Base-by-base conservation (phyloP, 2,329 filamentous ascomycete genomes). In the Boeremia lycopersici region DNA sequence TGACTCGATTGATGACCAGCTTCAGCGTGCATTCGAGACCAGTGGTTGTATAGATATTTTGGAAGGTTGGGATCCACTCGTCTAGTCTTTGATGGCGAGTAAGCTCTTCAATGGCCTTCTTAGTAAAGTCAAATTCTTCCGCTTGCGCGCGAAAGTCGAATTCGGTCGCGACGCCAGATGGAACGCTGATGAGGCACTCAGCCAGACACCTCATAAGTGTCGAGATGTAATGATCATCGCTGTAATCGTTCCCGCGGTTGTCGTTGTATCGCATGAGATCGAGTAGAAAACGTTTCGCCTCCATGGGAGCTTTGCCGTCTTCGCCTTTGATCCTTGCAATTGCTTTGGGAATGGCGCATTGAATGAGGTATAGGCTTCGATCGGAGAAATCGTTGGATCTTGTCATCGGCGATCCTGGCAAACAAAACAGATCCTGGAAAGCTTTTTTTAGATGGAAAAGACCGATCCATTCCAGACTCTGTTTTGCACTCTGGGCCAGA, bases 191-290 rank as follows among this genome's bases (percentile, higher is more conserved):
- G 49, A 88, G 74, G 9, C 83, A 81, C 57, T 85, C 78, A 6
- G 84, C 81, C 5, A 89, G 73, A 34, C 84, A 84, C 33, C 74
- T 78, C 79, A 99, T 89, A 23, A 99, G 81, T 19, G 84, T 89
- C 7, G 91, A 87, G 48, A 99, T 86, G 70, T 97, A 99, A 67
- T 90, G 87, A 59, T 93, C 89, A 68, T 99, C 96, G 5, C 93
- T 96, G 69, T 86, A 96, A 44, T 88, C 79, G 65, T 99, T 99
- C 56, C 90, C 89, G 2, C 89, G 88, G 70, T 99, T 99, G 76
- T 99, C 93, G 70, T 99, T 99, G 78, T 92, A 93, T 43, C 90
- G 88, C 30, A 99, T 80, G 70, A 96, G 90, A 64, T 97, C 92
- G 19, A 96, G 84, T 42, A 99, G 84, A 73, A 97, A 96, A 34